These are phyloP conservation scores for Backusella australiensis DNA, from an alignment of 192 early-diverging fungal species.

Conservation along the genomic window DNA sequence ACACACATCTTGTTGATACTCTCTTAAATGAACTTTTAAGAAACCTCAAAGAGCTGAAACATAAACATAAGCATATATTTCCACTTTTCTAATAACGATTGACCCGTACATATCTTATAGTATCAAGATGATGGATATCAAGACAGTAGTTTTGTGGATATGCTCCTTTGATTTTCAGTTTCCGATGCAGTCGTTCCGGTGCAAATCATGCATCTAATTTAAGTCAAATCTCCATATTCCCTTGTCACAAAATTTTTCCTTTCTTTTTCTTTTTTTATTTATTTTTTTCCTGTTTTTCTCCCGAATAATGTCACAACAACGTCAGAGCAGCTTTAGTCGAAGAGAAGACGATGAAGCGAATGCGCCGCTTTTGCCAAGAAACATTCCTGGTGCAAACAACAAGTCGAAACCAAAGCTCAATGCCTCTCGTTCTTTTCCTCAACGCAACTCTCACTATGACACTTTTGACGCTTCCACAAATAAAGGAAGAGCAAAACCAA, in stretches of 20 bases:
- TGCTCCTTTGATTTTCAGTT: neutral
- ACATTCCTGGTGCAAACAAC: neutral
- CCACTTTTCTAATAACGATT: too few relatives aligned
- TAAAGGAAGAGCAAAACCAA: conserved; percentile 35
- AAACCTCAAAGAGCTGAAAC: neutral
- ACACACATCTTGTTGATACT: too few relatives aligned
- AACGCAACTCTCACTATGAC: neutral
- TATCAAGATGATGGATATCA: too few relatives aligned
- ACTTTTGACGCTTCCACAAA: neutral
- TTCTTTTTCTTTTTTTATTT: neutral
- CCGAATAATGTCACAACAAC: conserved; percentile 4
- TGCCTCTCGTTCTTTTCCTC: conserved; percentile 12
- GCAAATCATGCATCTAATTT: neutral
- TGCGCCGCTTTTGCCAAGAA: neutral
- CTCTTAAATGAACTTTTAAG: too few relatives aligned
- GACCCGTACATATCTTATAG: neutral
- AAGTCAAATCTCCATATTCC: neutral
- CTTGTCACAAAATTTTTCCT: neutral
- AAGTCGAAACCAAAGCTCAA: neutral
- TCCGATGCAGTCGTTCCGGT: neutral
- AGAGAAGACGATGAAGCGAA: conserved; percentile 8
- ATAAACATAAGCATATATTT: too few relatives aligned
- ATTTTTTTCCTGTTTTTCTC: neutral
- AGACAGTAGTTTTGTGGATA: too few relatives aligned
- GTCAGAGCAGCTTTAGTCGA: neutral